Evolutionary conservation across 345 rosid species (phyloP), one percentile per base, ranked within the genome.

Genomic region (Odontarrhena argentea): DNA sequence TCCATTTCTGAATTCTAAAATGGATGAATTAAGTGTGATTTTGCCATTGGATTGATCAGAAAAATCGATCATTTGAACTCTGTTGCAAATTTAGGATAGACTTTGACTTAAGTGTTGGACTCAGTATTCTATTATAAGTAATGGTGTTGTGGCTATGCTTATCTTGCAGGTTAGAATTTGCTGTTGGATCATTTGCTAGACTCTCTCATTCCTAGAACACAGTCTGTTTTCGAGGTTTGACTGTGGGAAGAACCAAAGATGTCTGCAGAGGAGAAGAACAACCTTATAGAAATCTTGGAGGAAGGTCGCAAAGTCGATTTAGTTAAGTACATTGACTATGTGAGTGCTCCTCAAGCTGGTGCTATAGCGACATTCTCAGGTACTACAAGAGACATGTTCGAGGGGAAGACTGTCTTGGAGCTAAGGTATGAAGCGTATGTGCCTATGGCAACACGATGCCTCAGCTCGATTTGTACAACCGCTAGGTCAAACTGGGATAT

Each of bases 391-490:
- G 87, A 89, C 77, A 82, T 81, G 44, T 94, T 94, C 62, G 85
- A 91, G 43, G 96, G 96, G 2, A 91, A 94, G 46, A 55, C 80
- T 4, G 96, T 88, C 0, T 65, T 91, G 73, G 97, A 94, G 85
- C 80, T 88, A 55, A 77, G 84, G 69, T 94, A 87, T 5, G 99
- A 94, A 85, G 96, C 96, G 1, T 91, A 88, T 24, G 83, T 87
- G 5, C 88, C 95, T 3, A 94, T 94, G 99, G 96, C 97, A 10
- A 73, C 81, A 43, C 81, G 83, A 24, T 77, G 79, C 72, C 76
- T 91, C 68, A 77, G 77, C 63, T 75, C 84, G 6, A 76, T 84
- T 10, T 88, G 97, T 69, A 40, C 75, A 5, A 71, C 86, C 2
- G 93, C 91, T 45, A 79, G 93, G 68, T 80, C 88, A 63, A 76